Evolutionary conservation across 352 stramenopile genomes (phyloP).

Genomic region (Pythium biforme): DNA sequence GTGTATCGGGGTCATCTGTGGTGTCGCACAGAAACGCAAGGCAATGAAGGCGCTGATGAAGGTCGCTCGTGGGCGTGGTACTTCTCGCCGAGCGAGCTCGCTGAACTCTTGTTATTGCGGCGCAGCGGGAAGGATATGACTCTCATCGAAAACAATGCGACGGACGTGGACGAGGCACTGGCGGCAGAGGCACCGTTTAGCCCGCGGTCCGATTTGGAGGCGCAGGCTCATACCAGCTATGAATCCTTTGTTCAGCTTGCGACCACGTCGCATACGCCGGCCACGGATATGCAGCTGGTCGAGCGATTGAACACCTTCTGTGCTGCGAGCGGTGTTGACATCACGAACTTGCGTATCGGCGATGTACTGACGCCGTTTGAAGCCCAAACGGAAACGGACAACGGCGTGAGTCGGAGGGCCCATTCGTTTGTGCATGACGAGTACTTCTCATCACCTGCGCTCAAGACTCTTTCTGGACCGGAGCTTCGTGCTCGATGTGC

Average conservation of each 20-base stretch:
- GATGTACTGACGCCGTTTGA: slow-evolving; percentile 52
- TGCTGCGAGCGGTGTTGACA: slow-evolving; percentile 74
- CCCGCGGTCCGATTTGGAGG: slow-evolving; percentile 48
- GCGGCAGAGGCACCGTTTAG: slow-evolving; percentile 32
- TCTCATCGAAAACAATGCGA: slow-evolving; percentile 75
- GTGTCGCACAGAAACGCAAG: slow-evolving; percentile 95
- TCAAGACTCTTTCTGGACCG: slow-evolving; percentile 58
- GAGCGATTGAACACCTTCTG: slow-evolving; percentile 83
- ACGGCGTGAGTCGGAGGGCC: neutral
- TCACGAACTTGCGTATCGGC: slow-evolving; percentile 71
- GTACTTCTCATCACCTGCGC: slow-evolving; percentile 66
- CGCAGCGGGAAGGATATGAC: slow-evolving; percentile 86
- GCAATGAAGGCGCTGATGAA: slow-evolving; percentile 94
- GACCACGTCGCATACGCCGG: slow-evolving; percentile 52
- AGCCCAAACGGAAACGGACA: slow-evolving; percentile 4
- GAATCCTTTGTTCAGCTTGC: slow-evolving; percentile 63
- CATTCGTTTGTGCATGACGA: slow-evolving; percentile 55
- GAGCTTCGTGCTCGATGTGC: slow-evolving; percentile 89
- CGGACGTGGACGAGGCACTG: slow-evolving; percentile 51
- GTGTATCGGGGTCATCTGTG: slow-evolving; percentile 92
- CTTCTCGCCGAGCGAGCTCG: slow-evolving; percentile 92
- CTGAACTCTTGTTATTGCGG: slow-evolving; percentile 75
- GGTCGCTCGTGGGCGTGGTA: slow-evolving; percentile 94
- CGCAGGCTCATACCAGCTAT: slow-evolving; percentile 46
- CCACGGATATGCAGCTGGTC: slow-evolving; percentile 84